A percentile compares a stretch with the other conserved stretches of the same genome.
Conservation (phyloP, 2,329 filamentous ascomycete species). For the Trichoderma endophyticum region DNA sequence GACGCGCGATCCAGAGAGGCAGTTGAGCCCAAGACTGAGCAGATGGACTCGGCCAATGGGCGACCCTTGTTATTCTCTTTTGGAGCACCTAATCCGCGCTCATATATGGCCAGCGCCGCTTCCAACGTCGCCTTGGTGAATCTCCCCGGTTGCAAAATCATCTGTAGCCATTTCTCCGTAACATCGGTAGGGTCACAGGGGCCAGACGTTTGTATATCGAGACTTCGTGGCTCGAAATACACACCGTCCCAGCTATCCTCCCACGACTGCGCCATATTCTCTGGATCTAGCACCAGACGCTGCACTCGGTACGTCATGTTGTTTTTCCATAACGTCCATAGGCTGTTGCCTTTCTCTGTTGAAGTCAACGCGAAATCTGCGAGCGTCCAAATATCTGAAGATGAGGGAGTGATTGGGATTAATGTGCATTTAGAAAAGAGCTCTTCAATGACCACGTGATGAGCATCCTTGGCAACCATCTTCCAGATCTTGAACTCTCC, state of each 20-base stretch:
- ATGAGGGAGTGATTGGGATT: constrained; percentile 66
- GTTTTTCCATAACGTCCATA: constrained; percentile 84
- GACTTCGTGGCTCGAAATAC: constrained; percentile 55
- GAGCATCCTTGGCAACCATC: constrained; percentile 61
- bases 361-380: constrained; percentile 68
- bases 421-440: constrained; percentile 60
- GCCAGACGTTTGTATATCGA: constrained; percentile 55
- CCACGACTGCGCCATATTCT: constrained; percentile 61
- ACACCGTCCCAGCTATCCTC: constrained; percentile 67
- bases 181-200: constrained; percentile 65
- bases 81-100: constrained; percentile 52
- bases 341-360: constrained; percentile 49
- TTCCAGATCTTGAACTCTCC: constrained; percentile 95
- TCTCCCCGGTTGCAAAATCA: constrained; percentile 77
- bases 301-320: constrained; percentile 75
- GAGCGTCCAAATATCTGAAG: constrained; percentile 74
- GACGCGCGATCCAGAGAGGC: constrained; percentile 61
- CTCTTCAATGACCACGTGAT: constrained; percentile 65
- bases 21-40: constrained; percentile 66
- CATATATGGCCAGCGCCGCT: constrained; percentile 78
- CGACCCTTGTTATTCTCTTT: constrained; percentile 44
- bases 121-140: constrained; percentile 79
- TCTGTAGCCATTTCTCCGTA: constrained; percentile 81
- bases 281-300: constrained; percentile 68
- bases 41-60: constrained; percentile 72